Evolutionary conservation across 768 basidiomycete species (phyloP).

Genomic region (Agaricus blazei): DNA sequence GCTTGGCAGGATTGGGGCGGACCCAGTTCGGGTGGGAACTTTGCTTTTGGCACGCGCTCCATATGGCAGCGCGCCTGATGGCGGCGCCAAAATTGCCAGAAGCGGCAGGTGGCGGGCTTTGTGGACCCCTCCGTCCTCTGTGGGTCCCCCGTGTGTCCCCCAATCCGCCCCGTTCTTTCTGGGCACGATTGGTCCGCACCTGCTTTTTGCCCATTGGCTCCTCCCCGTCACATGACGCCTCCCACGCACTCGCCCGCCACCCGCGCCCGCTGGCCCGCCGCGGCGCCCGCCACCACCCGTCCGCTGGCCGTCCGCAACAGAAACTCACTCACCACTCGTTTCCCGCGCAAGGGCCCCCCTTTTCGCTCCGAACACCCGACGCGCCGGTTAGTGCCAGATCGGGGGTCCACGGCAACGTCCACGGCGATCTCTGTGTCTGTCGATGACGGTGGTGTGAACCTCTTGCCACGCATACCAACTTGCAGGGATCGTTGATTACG

Average conservation of each 20-base stretch:
- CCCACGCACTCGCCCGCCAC: neutral
- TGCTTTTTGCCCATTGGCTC: slow-evolving; percentile 6
- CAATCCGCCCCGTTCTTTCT: neutral
- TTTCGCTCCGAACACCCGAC: neutral
- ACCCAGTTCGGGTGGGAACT: slow-evolving; percentile 6
- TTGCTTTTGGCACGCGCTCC: neutral
- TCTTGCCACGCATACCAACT: neutral
- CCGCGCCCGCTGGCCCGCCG: neutral
- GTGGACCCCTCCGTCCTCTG: neutral
- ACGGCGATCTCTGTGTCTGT: neutral
- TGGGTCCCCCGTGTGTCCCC: slow-evolving; percentile 3
- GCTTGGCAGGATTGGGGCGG: slow-evolving; percentile 13
- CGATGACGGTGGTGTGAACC: neutral
- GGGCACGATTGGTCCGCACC: slow-evolving; percentile 4
- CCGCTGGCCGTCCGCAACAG: neutral
- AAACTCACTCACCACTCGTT: neutral
- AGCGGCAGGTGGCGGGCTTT: slow-evolving; percentile 1
- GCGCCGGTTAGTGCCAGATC: neutral
- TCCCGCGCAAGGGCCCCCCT: neutral
- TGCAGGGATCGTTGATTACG: neutral
- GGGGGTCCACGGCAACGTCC: neutral
- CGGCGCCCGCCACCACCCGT: neutral
- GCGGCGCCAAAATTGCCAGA: neutral
- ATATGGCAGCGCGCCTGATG: neutral
- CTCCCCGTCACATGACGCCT: neutral